Conservation (phyloP, 371 early-diverging fungal genomes). For the Syncephalis fuscata region DNA sequence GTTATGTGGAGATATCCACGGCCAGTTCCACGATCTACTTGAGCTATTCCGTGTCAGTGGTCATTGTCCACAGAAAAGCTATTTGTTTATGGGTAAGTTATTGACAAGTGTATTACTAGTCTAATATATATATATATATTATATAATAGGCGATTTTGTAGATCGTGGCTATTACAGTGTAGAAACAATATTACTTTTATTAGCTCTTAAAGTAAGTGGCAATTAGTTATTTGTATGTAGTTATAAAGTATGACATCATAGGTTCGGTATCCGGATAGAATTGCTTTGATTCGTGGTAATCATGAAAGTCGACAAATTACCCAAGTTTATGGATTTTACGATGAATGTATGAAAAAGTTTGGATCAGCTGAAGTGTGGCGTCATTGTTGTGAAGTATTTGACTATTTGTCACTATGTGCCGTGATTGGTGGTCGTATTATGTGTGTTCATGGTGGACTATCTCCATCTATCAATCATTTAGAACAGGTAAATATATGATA, state of each 20-base stretch:
- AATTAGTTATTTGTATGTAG: too few relatives aligned
- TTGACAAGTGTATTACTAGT: neutral
- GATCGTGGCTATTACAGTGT: slow-evolving; percentile 98
- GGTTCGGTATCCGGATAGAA: slow-evolving; percentile 87
- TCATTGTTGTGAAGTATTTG: slow-evolving; percentile 97
- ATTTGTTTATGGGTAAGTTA: slow-evolving; percentile 86
- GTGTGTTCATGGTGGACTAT: slow-evolving; percentile 97
- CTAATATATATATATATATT: neutral
- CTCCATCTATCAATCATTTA: slow-evolving; percentile 81
- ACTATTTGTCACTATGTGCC: slow-evolving; percentile 87
- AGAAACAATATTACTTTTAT: slow-evolving; percentile 94
- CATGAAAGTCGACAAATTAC: slow-evolving; percentile 99
- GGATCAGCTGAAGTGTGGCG: slow-evolving; percentile 96
- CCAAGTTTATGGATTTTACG: slow-evolving; percentile 99
- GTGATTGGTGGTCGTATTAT: slow-evolving; percentile 89
- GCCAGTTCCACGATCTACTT: slow-evolving; percentile 94
- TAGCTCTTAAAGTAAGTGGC: slow-evolving; percentile 77
- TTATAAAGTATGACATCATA: slow-evolving; percentile 4
- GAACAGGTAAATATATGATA: slow-evolving; percentile 63
- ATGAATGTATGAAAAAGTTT: slow-evolving; percentile 96
- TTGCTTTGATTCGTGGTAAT: slow-evolving; percentile 97
- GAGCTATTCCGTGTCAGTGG: slow-evolving; percentile 94
- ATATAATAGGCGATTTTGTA: slow-evolving; percentile 86
- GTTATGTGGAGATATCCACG: slow-evolving; percentile 99
- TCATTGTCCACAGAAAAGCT: slow-evolving; percentile 93